These are phyloP conservation scores for Metarhizium anisopliae DNA, from an alignment of 2,329 filamentous ascomycete genomes.

Conservation along the genomic window DNA sequence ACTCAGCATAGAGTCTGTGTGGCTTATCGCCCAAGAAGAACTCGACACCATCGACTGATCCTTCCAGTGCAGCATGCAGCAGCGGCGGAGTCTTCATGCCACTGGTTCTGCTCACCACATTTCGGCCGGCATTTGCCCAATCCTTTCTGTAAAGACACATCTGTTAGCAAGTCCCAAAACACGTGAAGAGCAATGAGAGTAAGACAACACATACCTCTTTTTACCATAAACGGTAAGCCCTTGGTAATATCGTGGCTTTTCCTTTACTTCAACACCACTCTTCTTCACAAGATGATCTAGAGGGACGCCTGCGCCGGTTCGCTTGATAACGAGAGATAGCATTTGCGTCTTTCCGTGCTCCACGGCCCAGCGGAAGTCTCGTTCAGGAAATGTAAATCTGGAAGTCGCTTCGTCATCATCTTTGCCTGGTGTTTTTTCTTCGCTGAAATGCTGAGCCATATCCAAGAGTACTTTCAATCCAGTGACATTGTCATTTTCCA, in stretches of 20 bases:
- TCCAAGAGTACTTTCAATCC: slow-evolving; percentile 51
- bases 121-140: slow-evolving; percentile 60
- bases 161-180: not conserved
- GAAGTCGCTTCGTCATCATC: slow-evolving; percentile 17
- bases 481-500: slow-evolving; percentile 42
- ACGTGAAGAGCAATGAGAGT: not conserved
- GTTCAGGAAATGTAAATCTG: slow-evolving; percentile 30
- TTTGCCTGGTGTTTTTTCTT: slow-evolving; percentile 22
- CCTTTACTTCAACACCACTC: slow-evolving; percentile 52
- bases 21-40: slow-evolving; percentile 71
- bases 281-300: slow-evolving; percentile 57
- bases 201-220: slow-evolving; percentile 38
- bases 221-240: slow-evolving; percentile 68
- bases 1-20: slow-evolving; percentile 57
- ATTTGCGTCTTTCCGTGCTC: slow-evolving; percentile 42
- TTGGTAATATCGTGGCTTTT: slow-evolving; percentile 65
- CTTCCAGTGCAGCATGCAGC: slow-evolving; percentile 45
- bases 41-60: slow-evolving; percentile 59
- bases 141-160: slow-evolving; percentile 36
- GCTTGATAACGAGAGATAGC: slow-evolving; percentile 55
- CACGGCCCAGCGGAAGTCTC: slow-evolving; percentile 35
- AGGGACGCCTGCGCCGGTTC: slow-evolving; percentile 59
- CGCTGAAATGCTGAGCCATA: slow-evolving; percentile 35
- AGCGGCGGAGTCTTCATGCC: slow-evolving; percentile 47
- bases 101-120: slow-evolving; percentile 27